Base-by-base conservation (phyloP, 305 asterid species). In the Andrographis paniculata region DNA sequence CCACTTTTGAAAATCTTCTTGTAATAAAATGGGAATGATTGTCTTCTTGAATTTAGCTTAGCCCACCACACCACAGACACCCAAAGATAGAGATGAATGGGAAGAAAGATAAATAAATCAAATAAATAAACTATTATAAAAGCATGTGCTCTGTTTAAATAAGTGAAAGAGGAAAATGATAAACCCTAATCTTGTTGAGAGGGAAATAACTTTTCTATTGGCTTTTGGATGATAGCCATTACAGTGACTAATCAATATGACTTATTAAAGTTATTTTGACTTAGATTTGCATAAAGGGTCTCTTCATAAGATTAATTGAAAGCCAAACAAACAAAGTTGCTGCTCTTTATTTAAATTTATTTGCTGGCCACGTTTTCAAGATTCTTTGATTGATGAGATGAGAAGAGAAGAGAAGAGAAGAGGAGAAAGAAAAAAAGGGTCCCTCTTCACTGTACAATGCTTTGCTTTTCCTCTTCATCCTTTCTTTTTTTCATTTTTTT, bases 191-290 rank as follows among this genome's bases (percentile, higher is more conserved):
- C 48, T 60, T 47, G 39, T 14, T 40, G 1, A 37, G 17, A 27
- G 52, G 52, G 41, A 58, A 43, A 52, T 21, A 44, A 22, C 18
- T 43, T 10, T 47, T 50, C 55, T 56, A 31, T 46, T 36, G 45
- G 22, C 20, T 31, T 72, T 31, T 56, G 59, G 61, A 45, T 45
- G 37, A 42, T 27, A 62, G n/a, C n/a, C n/a, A n/a, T n/a, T n/a
- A n/a, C n/a, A 44, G 68, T 60, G 75, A 67, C 77, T 61, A 42
- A 51, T 43, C 68, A 67, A 61, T 67, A 75, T 70, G 70, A 56
- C 59, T 14, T 47, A 45, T 31, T 59, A 50, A 63, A 53, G 63
- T 18, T 55, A 9, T 52, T 58, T 74, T 74, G 81, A 74, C 72
- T 67, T 74, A 23, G 48, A 55, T 50, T 45, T 37, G 48, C 62